phyloP scores from a whole-genome alignment of 768 basidiomycete species.

The Trametes elegans region DNA sequence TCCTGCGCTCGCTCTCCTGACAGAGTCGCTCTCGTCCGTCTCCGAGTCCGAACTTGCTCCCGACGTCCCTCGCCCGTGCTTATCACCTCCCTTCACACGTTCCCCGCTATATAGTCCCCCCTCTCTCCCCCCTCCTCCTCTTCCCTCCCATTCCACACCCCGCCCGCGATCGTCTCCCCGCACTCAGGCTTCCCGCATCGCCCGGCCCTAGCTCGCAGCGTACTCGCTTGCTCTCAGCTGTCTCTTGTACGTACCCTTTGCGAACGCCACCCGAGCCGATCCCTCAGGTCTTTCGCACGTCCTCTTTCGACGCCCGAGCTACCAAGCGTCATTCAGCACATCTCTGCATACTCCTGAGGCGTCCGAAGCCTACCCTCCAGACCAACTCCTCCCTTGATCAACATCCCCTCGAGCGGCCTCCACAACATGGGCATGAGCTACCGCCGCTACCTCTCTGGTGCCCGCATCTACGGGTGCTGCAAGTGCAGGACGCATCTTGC shows the following conservation, averaged over 20 bases:
- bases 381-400: neutral
- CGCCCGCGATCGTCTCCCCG: neutral
- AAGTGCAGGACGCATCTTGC: conserved; percentile 87
- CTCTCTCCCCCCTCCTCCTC: conserved; percentile 16
- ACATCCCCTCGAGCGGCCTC: neutral
- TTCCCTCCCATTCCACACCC: conserved; percentile 3
- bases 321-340: too few relatives aligned
- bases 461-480: conserved; percentile 85
- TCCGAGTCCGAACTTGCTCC: neutral
- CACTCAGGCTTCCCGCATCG: conserved; percentile 3
- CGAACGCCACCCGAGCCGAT: neutral
- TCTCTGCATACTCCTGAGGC: too few relatives aligned
- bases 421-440: conserved; percentile 83
- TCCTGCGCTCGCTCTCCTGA: conserved; percentile 5
- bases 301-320: neutral
- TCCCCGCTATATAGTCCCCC: conserved; percentile 14
- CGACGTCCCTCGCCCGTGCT: conserved; percentile 13
- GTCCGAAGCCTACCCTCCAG: too few relatives aligned
- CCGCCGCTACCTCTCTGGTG: conserved; percentile 80
- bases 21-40: neutral
- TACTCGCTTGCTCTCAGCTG: neutral
- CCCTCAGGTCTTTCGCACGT: conserved; percentile 1
- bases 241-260: conserved; percentile 6
- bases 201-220: neutral
- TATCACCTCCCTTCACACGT: conserved; percentile 23